Evolutionary conservation across 345 rosid genomes (phyloP).

Genomic region (Brassica carinata): DNA sequence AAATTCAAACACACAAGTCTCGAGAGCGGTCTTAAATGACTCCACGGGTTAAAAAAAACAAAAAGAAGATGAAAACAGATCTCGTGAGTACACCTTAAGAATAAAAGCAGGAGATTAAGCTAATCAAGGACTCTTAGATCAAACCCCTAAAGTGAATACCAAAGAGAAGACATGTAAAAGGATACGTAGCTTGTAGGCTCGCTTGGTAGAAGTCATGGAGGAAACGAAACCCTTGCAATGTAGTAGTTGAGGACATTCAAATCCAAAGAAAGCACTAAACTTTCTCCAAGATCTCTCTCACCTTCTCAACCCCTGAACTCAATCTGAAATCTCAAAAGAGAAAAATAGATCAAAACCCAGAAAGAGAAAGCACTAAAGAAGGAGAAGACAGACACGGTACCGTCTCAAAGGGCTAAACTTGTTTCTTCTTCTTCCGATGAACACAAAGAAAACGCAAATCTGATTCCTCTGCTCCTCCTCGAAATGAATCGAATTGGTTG

Average conservation of each 20-base stretch:
- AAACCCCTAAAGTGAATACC: background rate
- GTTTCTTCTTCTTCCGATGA: background rate
- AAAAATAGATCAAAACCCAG: background rate
- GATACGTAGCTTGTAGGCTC: conserved; percentile 99
- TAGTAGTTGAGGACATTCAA: conserved; percentile 46
- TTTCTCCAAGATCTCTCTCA: conserved; percentile 43
- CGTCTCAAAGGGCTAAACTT: conserved; percentile 15
- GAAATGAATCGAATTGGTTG: background rate
- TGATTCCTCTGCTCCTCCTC: background rate
- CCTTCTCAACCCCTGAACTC: background rate
- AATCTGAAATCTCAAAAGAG: conserved; percentile 33
- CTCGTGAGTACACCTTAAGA: conserved; percentile 7
- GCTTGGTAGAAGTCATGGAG: conserved; percentile 83
- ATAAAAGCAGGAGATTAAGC: conserved; percentile 40
- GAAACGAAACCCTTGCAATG: conserved; percentile 53
- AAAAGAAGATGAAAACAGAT: conserved; percentile 23
- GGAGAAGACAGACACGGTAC: conserved; percentile 25
- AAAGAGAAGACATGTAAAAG: conserved; percentile 30
- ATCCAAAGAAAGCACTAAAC: conserved; percentile 19
- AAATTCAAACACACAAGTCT: conserved; percentile 32
- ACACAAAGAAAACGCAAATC: conserved; percentile 1
- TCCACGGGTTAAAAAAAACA: conserved; percentile 5
- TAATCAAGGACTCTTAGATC: conserved; percentile 7
- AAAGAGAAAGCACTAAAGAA: background rate
- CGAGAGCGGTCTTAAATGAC: conserved; percentile 30